Base-by-base conservation (phyloP, 441 rosid species). In the Erodium texanum region DNA sequence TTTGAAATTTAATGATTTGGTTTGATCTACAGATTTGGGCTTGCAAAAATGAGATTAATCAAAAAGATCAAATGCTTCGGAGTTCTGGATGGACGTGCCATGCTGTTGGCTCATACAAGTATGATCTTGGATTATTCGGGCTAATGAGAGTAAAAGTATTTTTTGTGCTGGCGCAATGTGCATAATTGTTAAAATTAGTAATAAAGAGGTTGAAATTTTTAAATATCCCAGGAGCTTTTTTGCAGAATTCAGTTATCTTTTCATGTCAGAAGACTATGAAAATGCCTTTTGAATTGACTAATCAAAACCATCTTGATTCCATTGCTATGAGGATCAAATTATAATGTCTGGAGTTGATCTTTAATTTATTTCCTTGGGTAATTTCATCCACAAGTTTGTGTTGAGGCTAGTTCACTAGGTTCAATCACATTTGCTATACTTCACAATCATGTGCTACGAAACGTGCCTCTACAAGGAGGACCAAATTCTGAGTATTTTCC, bases 91-190 rank as follows among this genome's bases (percentile, higher is more conserved):
- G 98, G 99, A 85, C 74, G 64, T 92, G 96, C 77, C 92, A 89
- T 75, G 85, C 97, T 45, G 92, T 90, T 70, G 99, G 97, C 71
- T 87, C 99, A 68, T 92, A 90, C 54, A 90, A 86, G 99, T 95
- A 90, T 76, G 80, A 62, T 69, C 68, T 69, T 75, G 18, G 38
- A 66, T 68, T 71, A 12, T 61, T 61, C 2, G 29, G 32, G 64
- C 23, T 54, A 54, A 19, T 54, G 9, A 7, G 23, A 54, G 61
- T 19, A 7, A 10, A 10, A 19, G 11, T 20, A 54, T 20, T 54
- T 19, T 15, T 54, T 54, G 12, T 54, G 24, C 61, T 54, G 61
- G 61, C 24, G 19, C n/a, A 20, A 50, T 16, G 16, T 19, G 14
- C 23, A 18, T 23, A 19, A 24, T 54, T 19, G 61, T 54, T 54